phyloP scores from a whole-genome alignment of 371 early-diverging fungal species.

The Mucor velutinosus region DNA sequence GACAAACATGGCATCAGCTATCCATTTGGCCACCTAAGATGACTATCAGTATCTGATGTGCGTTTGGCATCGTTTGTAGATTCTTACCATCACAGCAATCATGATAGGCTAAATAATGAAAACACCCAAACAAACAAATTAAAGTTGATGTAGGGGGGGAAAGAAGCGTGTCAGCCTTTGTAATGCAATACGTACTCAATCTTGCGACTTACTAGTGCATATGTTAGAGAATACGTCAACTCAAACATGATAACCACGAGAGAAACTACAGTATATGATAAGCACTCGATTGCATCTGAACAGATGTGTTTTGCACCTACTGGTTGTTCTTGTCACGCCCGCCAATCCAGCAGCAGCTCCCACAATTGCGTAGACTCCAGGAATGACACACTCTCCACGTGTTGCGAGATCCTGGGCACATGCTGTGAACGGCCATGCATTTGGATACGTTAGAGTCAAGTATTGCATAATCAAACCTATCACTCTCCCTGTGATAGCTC shows the following conservation, averaged over 20 bases:
- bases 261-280: constrained; percentile 57
- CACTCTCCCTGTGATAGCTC: constrained; percentile 89
- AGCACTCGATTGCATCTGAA: neutral
- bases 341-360: constrained; percentile 93
- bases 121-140: neutral
- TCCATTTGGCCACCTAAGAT: constrained; percentile 73
- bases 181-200: neutral
- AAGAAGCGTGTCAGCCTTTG: neutral
- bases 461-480: constrained; percentile 86
- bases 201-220: constrained; percentile 48
- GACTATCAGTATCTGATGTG: neutral
- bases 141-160: neutral
- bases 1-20: constrained; percentile 76
- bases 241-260: constrained; percentile 95
- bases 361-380: constrained; percentile 94
- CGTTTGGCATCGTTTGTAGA: neutral
- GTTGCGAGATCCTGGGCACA: constrained; percentile 54
- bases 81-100: constrained; percentile 81
- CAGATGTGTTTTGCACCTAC: constrained; percentile 17
- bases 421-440: constrained; percentile 61
- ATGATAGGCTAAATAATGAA: constrained; percentile 73
- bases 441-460: constrained; percentile 56
- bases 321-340: constrained; percentile 92
- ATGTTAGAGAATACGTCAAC: constrained; percentile 87
- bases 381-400: constrained; percentile 78